Evolutionary conservation across 345 rosid species (phyloP).

Genomic region (Brassica nigra): DNA sequence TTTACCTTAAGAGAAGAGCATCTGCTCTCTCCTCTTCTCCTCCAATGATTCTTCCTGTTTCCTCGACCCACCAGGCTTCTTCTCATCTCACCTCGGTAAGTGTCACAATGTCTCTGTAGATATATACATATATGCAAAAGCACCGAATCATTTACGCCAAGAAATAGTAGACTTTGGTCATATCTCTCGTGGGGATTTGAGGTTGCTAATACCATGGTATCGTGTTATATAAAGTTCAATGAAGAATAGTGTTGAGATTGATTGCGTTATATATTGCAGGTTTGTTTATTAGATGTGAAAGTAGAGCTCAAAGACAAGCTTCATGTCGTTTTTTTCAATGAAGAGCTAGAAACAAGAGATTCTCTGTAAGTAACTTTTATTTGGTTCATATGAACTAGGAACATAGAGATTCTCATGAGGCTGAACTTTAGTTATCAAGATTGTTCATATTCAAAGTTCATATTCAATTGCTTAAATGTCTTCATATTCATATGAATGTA

Average conservation of each 20-base stretch:
- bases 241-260: constrained; percentile 7
- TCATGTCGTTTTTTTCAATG: constrained; percentile 69
- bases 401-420: not conserved
- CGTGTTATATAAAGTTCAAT: constrained; percentile 4
- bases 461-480: not conserved
- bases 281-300: constrained; percentile 59
- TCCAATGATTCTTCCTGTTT: constrained; percentile 51
- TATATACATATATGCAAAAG: constrained; percentile 13
- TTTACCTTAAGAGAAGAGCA: constrained; percentile 93
- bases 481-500: constrained; percentile 1
- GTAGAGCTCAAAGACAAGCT: constrained; percentile 66
- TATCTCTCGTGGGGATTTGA: constrained; percentile 7
- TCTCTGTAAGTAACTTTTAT: constrained; percentile 69
- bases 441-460: no score
- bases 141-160: constrained; percentile 13
- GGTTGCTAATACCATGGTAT: not conserved
- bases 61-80: constrained; percentile 44
- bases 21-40: constrained; percentile 48
- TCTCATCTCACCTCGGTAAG: constrained; percentile 56
- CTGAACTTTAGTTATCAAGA: no score
- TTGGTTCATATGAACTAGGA: not conserved
- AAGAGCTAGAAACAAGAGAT: constrained; percentile 67
- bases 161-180: not conserved
- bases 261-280: constrained; percentile 38
- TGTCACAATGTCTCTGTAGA: constrained; percentile 7